phyloP scores from a whole-genome alignment of 345 rosid genomes.

The Cochlearia excelsa region DNA sequence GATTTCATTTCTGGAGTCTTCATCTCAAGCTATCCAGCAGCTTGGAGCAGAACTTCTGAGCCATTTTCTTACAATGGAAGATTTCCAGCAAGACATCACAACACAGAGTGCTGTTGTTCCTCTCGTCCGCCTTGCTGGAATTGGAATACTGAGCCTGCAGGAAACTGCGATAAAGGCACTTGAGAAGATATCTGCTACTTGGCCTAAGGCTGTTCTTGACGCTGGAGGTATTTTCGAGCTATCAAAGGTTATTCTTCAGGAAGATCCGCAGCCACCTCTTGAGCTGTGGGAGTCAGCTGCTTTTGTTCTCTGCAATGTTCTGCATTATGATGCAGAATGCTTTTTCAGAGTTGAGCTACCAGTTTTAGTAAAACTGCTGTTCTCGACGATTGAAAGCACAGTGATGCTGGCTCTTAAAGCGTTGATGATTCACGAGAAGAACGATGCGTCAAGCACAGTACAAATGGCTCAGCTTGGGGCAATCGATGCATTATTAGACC shows the following conservation, averaged over 20 bases:
- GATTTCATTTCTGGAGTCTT: conserved; percentile 78
- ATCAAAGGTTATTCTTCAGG: conserved; percentile 80
- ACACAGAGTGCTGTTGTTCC: conserved; percentile 84
- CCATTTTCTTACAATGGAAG: conserved; percentile 86
- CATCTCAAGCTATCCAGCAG: conserved; percentile 89
- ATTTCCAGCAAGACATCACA: conserved; percentile 78
- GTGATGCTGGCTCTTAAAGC: conserved; percentile 66
- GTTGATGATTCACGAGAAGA: conserved; percentile 59
- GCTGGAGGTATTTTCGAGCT: conserved; percentile 85
- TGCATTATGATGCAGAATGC: conserved; percentile 52
- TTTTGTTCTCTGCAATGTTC: conserved; percentile 63
- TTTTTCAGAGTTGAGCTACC: conserved; percentile 68
- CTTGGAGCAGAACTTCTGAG: conserved; percentile 80
- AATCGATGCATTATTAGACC: conserved; percentile 63
- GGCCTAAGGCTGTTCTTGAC: conserved; percentile 87
- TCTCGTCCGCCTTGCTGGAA: conserved; percentile 82
- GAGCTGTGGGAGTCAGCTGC: conserved; percentile 89
- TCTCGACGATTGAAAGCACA: conserved; percentile 64
- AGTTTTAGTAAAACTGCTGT: conserved; percentile 79
- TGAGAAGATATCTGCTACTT: conserved; percentile 68
- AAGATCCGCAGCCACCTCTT: conserved; percentile 77
- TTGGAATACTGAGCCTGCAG: conserved; percentile 74
- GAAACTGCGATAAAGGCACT: conserved; percentile 79
- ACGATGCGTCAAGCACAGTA: conserved; percentile 63
- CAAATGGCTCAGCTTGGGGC: conserved; percentile 87